Conservation (phyloP, 805 yeast genomes). For the Lachancea sp. region DNA sequence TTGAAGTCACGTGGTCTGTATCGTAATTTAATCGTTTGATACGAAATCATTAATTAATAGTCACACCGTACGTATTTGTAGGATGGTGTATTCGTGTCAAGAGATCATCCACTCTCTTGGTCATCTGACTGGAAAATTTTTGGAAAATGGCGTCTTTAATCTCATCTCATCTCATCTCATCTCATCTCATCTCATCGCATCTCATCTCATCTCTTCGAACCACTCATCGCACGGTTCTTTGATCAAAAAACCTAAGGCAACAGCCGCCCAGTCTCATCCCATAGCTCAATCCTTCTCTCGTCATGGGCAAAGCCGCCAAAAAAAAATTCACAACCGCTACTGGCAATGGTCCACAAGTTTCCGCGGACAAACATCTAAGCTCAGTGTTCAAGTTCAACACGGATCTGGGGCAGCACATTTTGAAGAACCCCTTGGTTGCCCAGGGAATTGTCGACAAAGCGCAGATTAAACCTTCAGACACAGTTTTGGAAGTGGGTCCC, state of each 20-base stretch:
- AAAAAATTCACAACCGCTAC: conserved; percentile 50
- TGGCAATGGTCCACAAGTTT: conserved; percentile 51
- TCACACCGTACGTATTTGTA: not conserved
- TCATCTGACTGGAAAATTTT: conserved; percentile 6
- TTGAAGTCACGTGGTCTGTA: too few relatives aligned
- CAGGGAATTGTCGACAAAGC: conserved; percentile 98
- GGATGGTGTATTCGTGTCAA: not conserved
- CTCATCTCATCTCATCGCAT: not conserved
- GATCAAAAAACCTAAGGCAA: too few relatives aligned
- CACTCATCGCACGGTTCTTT: too few relatives aligned
- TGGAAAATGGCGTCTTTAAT: not conserved
- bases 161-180: conserved; percentile 2
- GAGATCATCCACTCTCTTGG: not conserved
- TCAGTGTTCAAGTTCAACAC: conserved; percentile 96
- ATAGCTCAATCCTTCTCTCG: too few relatives aligned
- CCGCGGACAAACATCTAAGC: conserved; percentile 57
- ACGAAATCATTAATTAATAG: too few relatives aligned
- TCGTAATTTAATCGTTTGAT: too few relatives aligned
- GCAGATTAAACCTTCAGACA: conserved; percentile 82
- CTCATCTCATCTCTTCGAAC: not conserved
- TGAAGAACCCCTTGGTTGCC: conserved; percentile 93
- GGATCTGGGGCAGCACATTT: conserved; percentile 92
- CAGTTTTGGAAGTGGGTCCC: conserved; percentile 94
- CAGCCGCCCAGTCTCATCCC: too few relatives aligned
- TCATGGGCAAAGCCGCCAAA: conserved; percentile 60